These are phyloP conservation scores for Coccomyxa subellipsoidea DNA, from an alignment of 163 green algal species.

Conservation along the genomic window DNA sequence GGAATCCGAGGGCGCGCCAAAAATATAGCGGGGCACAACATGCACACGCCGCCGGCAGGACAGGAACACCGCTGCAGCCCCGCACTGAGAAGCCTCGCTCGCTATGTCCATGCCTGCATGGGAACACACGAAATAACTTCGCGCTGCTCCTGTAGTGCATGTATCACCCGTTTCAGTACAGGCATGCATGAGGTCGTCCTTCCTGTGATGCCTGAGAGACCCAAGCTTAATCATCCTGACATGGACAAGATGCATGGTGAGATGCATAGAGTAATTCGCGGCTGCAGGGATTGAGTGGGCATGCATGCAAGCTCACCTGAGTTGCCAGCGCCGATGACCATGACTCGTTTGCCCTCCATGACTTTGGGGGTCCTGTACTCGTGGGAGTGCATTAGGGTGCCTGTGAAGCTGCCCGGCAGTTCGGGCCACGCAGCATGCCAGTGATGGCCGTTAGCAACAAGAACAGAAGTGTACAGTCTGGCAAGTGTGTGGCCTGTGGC, in stretches of 20 bases:
- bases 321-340: constrained; percentile 1
- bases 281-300: too few species aligned
- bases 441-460: constrained; percentile 1
- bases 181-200: too few species aligned
- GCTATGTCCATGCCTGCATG: constrained; percentile 8
- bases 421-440: constrained; percentile 2
- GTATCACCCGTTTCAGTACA: background rate
- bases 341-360: background rate
- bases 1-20: background rate
- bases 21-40: constrained; percentile 6
- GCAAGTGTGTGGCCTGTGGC: background rate
- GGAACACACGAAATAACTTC: background rate
- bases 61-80: background rate
- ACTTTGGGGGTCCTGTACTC: background rate
- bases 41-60: background rate
- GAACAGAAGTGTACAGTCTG: background rate
- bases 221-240: too few species aligned
- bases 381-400: background rate
- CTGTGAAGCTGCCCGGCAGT: background rate
- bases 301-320: background rate
- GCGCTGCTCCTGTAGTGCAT: too few species aligned
- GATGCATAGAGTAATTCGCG: too few species aligned
- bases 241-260: too few species aligned
- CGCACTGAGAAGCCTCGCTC: background rate
- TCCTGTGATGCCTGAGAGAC: too few species aligned